A percentile compares a stretch with the other conserved stretches of the same genome.
phyloP scores from a whole-genome alignment of 176 grass and related monocot genomes.

The Melocanna baccifera region DNA sequence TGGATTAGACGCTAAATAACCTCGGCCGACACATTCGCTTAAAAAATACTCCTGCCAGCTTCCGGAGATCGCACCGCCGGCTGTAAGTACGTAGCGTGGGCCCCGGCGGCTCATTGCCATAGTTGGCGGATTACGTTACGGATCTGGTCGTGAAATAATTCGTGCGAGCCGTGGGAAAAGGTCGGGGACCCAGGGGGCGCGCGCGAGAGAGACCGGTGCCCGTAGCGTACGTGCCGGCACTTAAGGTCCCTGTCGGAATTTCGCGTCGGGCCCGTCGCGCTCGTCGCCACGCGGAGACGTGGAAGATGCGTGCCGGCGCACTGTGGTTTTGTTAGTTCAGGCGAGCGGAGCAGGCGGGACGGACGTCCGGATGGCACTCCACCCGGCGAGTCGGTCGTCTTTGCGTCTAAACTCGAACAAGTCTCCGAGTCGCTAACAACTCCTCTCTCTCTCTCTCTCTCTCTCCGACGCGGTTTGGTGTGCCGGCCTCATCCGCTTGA shows the following conservation, averaged over 20 bases:
- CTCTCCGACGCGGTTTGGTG: not conserved
- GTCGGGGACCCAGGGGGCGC: not conserved
- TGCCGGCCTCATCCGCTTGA: too few species aligned
- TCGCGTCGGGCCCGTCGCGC: not conserved
- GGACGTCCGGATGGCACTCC: not conserved
- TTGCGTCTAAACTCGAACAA: conserved; percentile 19
- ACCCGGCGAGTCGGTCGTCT: conserved; percentile 9
- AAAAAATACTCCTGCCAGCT: not conserved
- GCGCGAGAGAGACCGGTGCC: not conserved
- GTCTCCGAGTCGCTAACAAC: conserved; percentile 15
- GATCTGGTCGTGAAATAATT: conserved; percentile 38
- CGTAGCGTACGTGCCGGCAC: not conserved
- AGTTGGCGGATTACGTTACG: conserved; percentile 33
- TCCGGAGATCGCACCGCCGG: not conserved
- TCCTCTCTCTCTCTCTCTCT: not conserved
- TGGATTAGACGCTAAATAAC: not conserved
- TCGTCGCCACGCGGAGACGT: not conserved
- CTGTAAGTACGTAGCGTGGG: not conserved
- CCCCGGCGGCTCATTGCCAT: not conserved
- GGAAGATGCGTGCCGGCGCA: not conserved
- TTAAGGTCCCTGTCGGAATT: not conserved
- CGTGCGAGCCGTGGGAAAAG: not conserved
- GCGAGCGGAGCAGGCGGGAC: not conserved
- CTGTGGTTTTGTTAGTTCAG: not conserved
- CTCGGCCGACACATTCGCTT: not conserved